Percentiles rank a stretch among this genome's conserved stretches.
These are phyloP conservation scores for Endotrypanum monterogeii DNA, from an alignment of 208 protist species.

Conservation along the genomic window DNA sequence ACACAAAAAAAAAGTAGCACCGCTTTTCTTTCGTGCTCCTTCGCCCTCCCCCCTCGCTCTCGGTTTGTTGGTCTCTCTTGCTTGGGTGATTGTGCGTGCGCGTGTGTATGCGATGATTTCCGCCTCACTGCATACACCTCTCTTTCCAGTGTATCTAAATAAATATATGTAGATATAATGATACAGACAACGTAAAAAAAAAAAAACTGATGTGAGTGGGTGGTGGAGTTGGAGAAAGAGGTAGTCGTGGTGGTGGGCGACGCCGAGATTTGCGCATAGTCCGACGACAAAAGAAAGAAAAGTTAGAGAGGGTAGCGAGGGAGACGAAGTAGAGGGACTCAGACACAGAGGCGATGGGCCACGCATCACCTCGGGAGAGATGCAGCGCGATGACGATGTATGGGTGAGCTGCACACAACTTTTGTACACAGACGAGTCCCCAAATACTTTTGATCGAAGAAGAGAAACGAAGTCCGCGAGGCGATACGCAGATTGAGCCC, in stretches of 20 bases:
- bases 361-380: background rate
- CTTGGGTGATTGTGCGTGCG: background rate
- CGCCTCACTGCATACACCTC: background rate
- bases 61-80: background rate
- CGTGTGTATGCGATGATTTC: no score
- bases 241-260: background rate
- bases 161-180: background rate
- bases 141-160: background rate
- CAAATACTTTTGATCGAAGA: background rate
- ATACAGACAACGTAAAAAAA: background rate
- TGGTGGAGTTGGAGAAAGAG: no score
- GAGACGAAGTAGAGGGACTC: background rate
- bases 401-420: background rate
- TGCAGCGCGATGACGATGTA: background rate
- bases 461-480: background rate
- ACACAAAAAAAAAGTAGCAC: no score
- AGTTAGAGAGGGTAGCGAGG: background rate
- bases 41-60: no score
- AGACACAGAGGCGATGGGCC: background rate
- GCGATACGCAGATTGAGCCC: background rate
- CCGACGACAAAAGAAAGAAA: background rate
- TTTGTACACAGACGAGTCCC: no score
- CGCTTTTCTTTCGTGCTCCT: no score
- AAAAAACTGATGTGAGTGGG: background rate
- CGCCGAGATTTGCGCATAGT: background rate